Base-by-base conservation (phyloP, 1,139 yeast species). In the Pichia sp. region DNA sequence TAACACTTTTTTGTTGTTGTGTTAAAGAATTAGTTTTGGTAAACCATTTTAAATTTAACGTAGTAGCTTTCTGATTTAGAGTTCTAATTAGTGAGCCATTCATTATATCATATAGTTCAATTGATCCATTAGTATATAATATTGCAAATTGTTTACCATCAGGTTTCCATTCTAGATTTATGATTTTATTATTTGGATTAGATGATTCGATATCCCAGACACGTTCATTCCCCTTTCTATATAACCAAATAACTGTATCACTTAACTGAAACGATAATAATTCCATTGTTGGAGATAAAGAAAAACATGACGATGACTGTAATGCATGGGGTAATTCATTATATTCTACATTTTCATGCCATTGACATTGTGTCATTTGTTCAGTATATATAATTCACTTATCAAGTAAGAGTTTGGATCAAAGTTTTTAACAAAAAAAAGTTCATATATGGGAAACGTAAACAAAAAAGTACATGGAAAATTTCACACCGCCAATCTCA, bases 211-310 rank as follows among this genome's bases (percentile, higher is more conserved):
- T 60, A 25, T 79, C 68, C 63, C 76, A 78, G n/a, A 77, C 79
- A 72, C 78, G 71, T 39, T 77, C 68, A 11, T 80, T 76, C 54
- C 69, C 75, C 45, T 68, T 64, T 56, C 79, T 71, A 39, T 60
- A 62, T 8, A 62, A 52, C 61, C 62, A 59, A 16, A 65, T 43
- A 1, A 61, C 59, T 18, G 53, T 54, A 15, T 58, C 56, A 40
- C 53, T 53, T 29, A 59, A 47, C 72, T 77, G 70, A 6, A 75
- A 65, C 6, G 78, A 71, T 23, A 77, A 57, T 23, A 78, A 65
- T 54, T 77, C 77, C 69, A 78, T 72, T 9, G 72, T 67, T 2
- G 82, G 82, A 59, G 80, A 77, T 68, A 79, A 69, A 43, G 70
- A 66, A 44, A 76, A 60, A 49, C 74, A 68, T 45, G 49, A 49